Percentiles rank a stretch among this genome's conserved stretches.
These are phyloP conservation scores for Bidens hawaiensis DNA, from an alignment of 140 eudicot genomes.

Conservation along the genomic window DNA sequence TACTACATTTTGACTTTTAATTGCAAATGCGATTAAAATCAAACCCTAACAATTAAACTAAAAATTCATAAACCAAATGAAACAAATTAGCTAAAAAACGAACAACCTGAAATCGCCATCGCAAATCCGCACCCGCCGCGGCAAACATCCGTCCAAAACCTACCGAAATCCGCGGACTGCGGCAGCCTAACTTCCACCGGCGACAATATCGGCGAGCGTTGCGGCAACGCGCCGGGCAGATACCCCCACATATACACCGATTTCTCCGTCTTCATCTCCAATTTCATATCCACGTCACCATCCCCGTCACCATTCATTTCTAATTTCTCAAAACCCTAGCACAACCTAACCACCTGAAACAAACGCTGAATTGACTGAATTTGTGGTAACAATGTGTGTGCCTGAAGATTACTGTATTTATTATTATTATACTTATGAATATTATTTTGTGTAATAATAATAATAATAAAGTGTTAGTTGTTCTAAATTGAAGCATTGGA, in stretches of 20 bases:
- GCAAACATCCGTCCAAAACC: slow-evolving; percentile 73
- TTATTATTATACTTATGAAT: too few species aligned
- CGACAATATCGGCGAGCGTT: slow-evolving; percentile 77
- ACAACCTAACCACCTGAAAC: not conserved
- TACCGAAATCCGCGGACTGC: slow-evolving; percentile 42
- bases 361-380: not conserved
- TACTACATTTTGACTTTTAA: too few species aligned
- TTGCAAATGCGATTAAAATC: too few species aligned
- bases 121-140: slow-evolving; percentile 99
- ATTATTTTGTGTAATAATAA: too few species aligned
- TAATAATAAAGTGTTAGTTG: not conserved
- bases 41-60: too few species aligned
- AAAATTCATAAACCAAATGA: too few species aligned
- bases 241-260: slow-evolving; percentile 93
- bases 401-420: not conserved
- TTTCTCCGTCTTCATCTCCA: slow-evolving; percentile 42
- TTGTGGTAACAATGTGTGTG: not conserved
- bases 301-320: slow-evolving; percentile 62
- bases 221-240: slow-evolving; percentile 93
- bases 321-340: not conserved
- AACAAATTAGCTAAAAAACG: not conserved
- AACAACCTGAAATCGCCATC: slow-evolving; percentile 80
- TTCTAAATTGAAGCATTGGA: slow-evolving; percentile 29
- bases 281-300: slow-evolving; percentile 47
- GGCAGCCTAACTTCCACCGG: slow-evolving; percentile 73